A percentile compares a stretch with the other conserved stretches of the same genome.
These are phyloP conservation scores for Phaeophleospora eucalypticola DNA, from an alignment of 2,329 filamentous ascomycete genomes.

Conservation along the genomic window DNA sequence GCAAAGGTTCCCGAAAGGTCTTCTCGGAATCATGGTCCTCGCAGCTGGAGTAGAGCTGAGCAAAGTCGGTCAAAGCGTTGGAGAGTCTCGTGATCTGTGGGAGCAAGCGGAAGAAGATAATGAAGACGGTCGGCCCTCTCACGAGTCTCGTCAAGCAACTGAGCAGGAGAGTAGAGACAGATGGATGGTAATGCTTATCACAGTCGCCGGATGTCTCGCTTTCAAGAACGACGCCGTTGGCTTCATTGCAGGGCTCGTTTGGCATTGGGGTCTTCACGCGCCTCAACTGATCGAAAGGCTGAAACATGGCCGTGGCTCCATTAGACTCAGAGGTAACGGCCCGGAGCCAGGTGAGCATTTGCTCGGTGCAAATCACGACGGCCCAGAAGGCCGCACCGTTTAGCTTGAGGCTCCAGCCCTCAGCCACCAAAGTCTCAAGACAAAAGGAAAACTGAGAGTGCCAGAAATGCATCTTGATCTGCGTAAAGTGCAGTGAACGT, in stretches of 20 bases:
- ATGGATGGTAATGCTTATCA: constrained; percentile 89
- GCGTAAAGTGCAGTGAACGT: no score
- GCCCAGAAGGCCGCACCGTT: constrained; percentile 3
- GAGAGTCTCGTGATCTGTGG: constrained; percentile 61
- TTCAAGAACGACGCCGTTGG: constrained; percentile 89
- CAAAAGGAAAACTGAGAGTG: no score
- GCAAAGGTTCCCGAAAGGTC: constrained; percentile 65
- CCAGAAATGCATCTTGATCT: no score
- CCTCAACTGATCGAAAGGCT: constrained; percentile 17
- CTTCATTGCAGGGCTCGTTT: constrained; percentile 75
- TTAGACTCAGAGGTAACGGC: constrained; percentile 16
- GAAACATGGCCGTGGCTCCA: constrained; percentile 12
- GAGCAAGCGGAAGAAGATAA: constrained; percentile 39
- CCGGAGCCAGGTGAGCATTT: constrained; percentile 13
- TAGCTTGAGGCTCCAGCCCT: no score
- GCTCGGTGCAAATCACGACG: constrained; percentile 8
- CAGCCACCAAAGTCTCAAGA: no score
- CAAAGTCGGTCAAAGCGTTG: constrained; percentile 78
- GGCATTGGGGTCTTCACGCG: constrained; percentile 61
- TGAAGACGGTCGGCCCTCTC: constrained; percentile 25
- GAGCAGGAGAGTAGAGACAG: constrained; percentile 68
- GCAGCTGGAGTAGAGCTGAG: constrained; percentile 84
- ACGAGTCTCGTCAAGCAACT: constrained; percentile 52
- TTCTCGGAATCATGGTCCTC: constrained; percentile 84
- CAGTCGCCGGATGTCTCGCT: constrained; percentile 73